Conservation (phyloP, 2,329 filamentous ascomycete genomes). For the Dactylellina cionopaga region DNA sequence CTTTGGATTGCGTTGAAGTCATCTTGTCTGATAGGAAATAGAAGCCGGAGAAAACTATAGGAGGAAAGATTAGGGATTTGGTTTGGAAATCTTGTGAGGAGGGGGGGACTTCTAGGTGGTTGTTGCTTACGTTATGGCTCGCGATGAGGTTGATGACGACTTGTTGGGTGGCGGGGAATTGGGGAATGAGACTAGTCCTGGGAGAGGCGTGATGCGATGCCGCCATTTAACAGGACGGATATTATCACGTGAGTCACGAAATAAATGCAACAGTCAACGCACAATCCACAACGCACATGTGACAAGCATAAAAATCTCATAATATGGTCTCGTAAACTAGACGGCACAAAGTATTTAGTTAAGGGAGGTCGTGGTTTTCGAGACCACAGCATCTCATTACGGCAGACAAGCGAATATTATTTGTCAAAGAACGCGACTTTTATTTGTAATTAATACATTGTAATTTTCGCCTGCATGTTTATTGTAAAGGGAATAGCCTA, state of each 20-base stretch:
- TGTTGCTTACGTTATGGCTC: no score
- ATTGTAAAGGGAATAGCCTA: no score
- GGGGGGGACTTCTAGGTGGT: no score
- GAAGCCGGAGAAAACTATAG: not conserved
- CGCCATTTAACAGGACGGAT: not conserved
- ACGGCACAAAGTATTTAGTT: no score
- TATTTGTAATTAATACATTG: no score
- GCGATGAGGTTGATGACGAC: constrained; percentile 29
- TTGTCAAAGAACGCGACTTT: no score
- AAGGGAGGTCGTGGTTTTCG: no score
- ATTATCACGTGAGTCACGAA: not conserved
- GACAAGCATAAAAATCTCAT: no score
- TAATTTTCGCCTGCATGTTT: no score
- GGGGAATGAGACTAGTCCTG: constrained; percentile 12
- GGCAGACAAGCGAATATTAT: no score
- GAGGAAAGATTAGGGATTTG: not conserved
- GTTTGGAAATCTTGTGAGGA: not conserved
- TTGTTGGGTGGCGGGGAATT: constrained; percentile 36
- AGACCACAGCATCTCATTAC: no score
- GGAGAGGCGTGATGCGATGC: constrained; percentile 6
- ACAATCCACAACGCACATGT: not conserved
- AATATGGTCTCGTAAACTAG: no score
- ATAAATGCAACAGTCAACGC: not conserved
- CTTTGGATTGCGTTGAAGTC: constrained; percentile 45
- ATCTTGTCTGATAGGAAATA: not conserved